These are phyloP conservation scores for Cladosporium oxysporum DNA, from an alignment of 2,329 filamentous ascomycete genomes.

Conservation along the genomic window DNA sequence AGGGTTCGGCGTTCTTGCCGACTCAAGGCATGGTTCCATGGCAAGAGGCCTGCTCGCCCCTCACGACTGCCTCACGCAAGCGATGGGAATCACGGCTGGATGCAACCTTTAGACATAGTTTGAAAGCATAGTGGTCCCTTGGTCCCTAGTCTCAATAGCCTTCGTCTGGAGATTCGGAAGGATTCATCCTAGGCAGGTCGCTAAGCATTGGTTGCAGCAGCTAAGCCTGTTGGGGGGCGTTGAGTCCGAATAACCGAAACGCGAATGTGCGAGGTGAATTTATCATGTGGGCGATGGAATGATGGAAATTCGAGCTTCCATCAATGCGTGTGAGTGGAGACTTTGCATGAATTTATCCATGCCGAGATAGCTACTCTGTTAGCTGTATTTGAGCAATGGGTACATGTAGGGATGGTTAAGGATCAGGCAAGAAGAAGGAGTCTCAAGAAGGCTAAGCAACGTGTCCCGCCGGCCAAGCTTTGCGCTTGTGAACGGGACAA, in stretches of 20 bases:
- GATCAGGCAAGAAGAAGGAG: neutral
- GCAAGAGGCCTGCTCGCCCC: conserved; percentile 1
- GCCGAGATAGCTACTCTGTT: neutral
- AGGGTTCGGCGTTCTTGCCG: conserved; percentile 1
- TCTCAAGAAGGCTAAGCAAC: neutral
- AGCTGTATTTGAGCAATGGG: neutral
- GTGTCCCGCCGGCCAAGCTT: neutral
- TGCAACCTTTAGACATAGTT: neutral
- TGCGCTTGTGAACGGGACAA: neutral
- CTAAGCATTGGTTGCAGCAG: neutral
- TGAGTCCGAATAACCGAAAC: neutral
- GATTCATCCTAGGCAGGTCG: conserved; percentile 1
- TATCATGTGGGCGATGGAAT: neutral
- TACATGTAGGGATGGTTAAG: neutral
- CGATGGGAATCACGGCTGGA: neutral
- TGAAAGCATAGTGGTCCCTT: neutral
- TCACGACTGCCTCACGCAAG: neutral
- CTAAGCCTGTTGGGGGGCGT: neutral
- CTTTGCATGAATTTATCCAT: neutral
- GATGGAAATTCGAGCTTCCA: neutral
- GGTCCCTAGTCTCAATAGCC: neutral
- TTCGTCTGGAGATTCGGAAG: conserved; percentile 2
- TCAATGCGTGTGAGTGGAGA: neutral
- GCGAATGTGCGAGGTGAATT: neutral
- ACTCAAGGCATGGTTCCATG: conserved; percentile 2